Evolutionary conservation across 371 early-diverging fungal species (phyloP).

Genomic region (Sporodiniella umbellata): DNA sequence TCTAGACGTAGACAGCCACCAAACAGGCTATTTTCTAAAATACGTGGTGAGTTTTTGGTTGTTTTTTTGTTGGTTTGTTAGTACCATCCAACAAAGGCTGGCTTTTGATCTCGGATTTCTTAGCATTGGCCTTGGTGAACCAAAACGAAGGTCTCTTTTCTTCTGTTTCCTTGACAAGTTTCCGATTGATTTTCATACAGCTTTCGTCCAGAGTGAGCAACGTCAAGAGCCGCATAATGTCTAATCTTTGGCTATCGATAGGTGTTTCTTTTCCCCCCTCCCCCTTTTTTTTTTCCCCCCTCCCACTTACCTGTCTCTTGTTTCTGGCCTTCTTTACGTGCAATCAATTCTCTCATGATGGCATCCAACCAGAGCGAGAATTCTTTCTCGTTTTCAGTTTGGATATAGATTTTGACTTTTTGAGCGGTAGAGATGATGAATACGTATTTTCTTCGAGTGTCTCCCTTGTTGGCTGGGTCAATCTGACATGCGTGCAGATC

Average conservation of each 20-base stretch:
- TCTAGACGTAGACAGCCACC: constrained; percentile 60
- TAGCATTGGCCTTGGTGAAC: constrained; percentile 7
- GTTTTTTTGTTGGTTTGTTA: no score
- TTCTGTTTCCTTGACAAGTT: constrained; percentile 12
- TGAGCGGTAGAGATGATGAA: constrained; percentile 30
- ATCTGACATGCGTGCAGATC: constrained; percentile 45
- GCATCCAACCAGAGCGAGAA: constrained; percentile 45
- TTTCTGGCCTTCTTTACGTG: constrained; percentile 28
- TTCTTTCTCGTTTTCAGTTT: constrained; percentile 38
- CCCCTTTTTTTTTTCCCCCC: no score
- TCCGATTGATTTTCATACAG: constrained; percentile 28
- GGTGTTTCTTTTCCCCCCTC: no score
- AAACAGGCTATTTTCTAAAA: constrained; percentile 50
- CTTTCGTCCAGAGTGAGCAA: constrained; percentile 17
- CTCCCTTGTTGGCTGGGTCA: constrained; percentile 40
- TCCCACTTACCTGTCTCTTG: constrained; percentile 13
- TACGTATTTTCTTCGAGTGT: constrained; percentile 27
- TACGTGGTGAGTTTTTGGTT: no score
- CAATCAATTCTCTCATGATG: constrained; percentile 48
- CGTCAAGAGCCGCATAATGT: constrained; percentile 20
- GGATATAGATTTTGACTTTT: constrained; percentile 39
- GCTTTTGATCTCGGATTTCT: constrained; percentile 7
- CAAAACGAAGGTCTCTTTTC: constrained; percentile 7
- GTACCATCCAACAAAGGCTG: not conserved
- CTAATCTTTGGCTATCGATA: constrained; percentile 1